Conservation (phyloP, 129 eudicot genomes). For the Lonicera japonica region DNA sequence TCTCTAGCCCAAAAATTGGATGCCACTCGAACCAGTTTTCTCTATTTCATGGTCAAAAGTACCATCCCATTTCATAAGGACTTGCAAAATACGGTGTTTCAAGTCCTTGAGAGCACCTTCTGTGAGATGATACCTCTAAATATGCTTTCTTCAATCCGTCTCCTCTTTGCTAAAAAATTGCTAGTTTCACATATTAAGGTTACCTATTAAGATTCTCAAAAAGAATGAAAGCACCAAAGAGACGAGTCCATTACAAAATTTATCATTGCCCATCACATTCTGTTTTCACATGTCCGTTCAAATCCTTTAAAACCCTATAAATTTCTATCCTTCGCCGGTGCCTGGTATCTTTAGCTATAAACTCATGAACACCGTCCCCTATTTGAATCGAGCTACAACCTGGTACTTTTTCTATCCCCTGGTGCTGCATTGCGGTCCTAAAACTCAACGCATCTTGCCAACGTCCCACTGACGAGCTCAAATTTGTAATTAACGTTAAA, state of each 20-base stretch:
- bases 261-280: conserved; percentile 10
- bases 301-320: conserved; percentile 37
- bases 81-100: too few species aligned
- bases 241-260: background rate
- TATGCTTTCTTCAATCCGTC: too few species aligned
- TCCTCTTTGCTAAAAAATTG: background rate
- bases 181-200: background rate
- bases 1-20: too few species aligned
- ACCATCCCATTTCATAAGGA: background rate
- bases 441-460: conserved; percentile 50
- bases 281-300: conserved; percentile 34
- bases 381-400: conserved; percentile 66
- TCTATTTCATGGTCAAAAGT: background rate
- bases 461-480: conserved; percentile 46
- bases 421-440: conserved; percentile 35
- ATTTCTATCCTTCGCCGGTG: conserved; percentile 44
- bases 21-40: too few species aligned
- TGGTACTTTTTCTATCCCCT: conserved; percentile 41
- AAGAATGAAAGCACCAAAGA: background rate
- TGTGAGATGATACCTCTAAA: conserved; percentile 3
- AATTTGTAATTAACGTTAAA: conserved; percentile 42
- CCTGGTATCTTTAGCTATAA: conserved; percentile 53
- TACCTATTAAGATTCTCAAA: background rate
- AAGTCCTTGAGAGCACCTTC: background rate
- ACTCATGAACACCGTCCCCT: conserved; percentile 53